Evolutionary conservation across 768 basidiomycete genomes (phyloP).

Genomic region (Chalciporus piperatus): DNA sequence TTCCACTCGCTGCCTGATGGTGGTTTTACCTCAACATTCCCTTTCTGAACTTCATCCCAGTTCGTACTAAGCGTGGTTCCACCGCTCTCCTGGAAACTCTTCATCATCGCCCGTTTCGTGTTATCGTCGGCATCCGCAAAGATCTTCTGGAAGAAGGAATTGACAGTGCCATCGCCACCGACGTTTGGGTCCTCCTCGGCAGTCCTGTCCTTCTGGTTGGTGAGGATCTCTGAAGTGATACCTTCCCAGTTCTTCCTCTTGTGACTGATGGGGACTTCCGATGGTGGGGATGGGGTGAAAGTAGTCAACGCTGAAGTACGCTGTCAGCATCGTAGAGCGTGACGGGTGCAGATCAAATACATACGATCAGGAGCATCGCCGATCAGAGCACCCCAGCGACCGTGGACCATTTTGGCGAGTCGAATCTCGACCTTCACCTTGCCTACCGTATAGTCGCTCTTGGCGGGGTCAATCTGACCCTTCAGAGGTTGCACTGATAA

Average conservation of each 20-base stretch:
- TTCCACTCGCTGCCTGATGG: slow-evolving; percentile 84
- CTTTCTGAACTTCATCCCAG: slow-evolving; percentile 85
- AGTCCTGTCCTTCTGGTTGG: slow-evolving; percentile 64
- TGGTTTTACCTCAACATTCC: slow-evolving; percentile 70
- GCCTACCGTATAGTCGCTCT: slow-evolving; percentile 65
- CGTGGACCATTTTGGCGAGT: slow-evolving; percentile 62
- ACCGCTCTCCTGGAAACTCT: slow-evolving; percentile 92
- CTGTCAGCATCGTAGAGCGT: background rate
- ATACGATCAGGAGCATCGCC: slow-evolving; percentile 76
- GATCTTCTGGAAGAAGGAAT: slow-evolving; percentile 88
- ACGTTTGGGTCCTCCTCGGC: slow-evolving; percentile 83
- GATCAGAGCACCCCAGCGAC: slow-evolving; percentile 73
- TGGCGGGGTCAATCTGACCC: slow-evolving; percentile 69
- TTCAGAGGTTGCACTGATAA: slow-evolving; percentile 77
- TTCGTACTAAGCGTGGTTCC: slow-evolving; percentile 96
- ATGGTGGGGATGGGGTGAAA: slow-evolving; percentile 33
- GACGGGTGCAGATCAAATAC: slow-evolving; percentile 20
- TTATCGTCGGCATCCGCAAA: slow-evolving; percentile 90
- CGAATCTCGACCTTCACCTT: slow-evolving; percentile 88
- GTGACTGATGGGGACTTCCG: slow-evolving; percentile 34
- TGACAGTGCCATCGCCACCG: slow-evolving; percentile 83
- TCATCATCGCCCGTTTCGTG: slow-evolving; percentile 94
- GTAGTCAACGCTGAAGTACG: slow-evolving; percentile 14
- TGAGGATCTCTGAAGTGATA: slow-evolving; percentile 66
- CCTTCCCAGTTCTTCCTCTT: slow-evolving; percentile 87